These are phyloP conservation scores for Chrysanthemum makinoi DNA, from an alignment of 129 eudicot genomes.

Conservation along the genomic window DNA sequence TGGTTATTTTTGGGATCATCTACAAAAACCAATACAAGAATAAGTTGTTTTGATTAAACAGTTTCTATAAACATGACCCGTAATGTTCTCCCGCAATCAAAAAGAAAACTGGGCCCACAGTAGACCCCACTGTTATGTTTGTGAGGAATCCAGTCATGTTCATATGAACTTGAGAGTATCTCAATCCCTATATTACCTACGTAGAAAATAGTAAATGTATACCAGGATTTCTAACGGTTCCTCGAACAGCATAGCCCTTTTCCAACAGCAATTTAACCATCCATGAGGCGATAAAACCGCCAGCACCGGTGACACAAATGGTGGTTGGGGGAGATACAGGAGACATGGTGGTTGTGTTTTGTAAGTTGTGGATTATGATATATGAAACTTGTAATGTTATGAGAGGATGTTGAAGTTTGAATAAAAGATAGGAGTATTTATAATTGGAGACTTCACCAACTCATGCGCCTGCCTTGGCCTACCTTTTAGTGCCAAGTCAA, in stretches of 20 bases:
- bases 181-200: no score
- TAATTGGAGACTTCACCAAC: constrained; percentile 32
- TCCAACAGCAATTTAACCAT: constrained; percentile 87
- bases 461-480: constrained; percentile 17
- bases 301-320: constrained; percentile 99
- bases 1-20: constrained; percentile 88
- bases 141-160: no score
- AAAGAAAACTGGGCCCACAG: no score
- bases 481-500: constrained; percentile 28
- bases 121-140: no score
- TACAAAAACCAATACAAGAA: constrained; percentile 17
- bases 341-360: constrained; percentile 42
- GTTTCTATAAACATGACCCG: no score
- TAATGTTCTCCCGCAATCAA: neutral
- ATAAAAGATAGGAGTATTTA: constrained; percentile 10
- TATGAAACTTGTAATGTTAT: no score
- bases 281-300: constrained; percentile 98
- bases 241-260: constrained; percentile 75
- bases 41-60: neutral
- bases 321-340: constrained; percentile 48
- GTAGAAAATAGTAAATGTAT: neutral
- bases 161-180: no score
- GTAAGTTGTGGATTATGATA: no score
- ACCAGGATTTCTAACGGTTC: constrained; percentile 98
- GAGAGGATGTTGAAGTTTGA: neutral